Evolutionary conservation across 305 asterid species (phyloP).

Genomic region (Andrographis paniculata): DNA sequence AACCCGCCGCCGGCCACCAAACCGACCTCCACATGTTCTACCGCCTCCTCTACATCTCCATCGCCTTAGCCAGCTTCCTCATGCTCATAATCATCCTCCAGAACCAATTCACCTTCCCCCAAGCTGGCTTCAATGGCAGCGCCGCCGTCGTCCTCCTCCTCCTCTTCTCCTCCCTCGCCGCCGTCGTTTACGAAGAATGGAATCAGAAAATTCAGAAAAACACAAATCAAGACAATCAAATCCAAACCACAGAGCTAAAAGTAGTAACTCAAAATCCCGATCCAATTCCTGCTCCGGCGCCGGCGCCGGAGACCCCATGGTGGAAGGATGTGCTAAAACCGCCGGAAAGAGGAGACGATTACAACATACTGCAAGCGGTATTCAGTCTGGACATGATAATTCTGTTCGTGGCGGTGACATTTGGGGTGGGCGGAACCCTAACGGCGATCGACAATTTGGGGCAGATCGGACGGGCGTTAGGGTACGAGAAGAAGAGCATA

Average conservation of each 20-base stretch:
- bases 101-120: slow-evolving; percentile 18
- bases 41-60: slow-evolving; percentile 30
- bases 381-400: slow-evolving; percentile 47
- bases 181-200: slow-evolving; percentile 29
- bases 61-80: slow-evolving; percentile 32
- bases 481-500: slow-evolving; percentile 35
- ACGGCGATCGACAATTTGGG: slow-evolving; percentile 54
- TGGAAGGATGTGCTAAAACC: slow-evolving; percentile 26
- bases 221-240: not conserved
- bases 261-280: slow-evolving; percentile 12
- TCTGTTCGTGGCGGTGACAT: slow-evolving; percentile 32
- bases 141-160: slow-evolving; percentile 24
- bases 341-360: slow-evolving; percentile 48
- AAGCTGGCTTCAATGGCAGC: slow-evolving; percentile 17
- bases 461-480: slow-evolving; percentile 42
- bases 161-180: slow-evolving; percentile 25
- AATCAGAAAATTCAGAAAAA: slow-evolving; percentile 11
- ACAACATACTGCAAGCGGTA: slow-evolving; percentile 45
- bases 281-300: not conserved
- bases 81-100: slow-evolving; percentile 27
- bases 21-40: slow-evolving; percentile 31
- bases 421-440: slow-evolving; percentile 45
- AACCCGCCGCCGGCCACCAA: slow-evolving; percentile 3
- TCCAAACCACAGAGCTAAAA: not conserved
- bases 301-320: slow-evolving; percentile 18